These are phyloP conservation scores for Pseudopediastrum boryanum DNA, from an alignment of 139 green algal species.

Conservation along the genomic window DNA sequence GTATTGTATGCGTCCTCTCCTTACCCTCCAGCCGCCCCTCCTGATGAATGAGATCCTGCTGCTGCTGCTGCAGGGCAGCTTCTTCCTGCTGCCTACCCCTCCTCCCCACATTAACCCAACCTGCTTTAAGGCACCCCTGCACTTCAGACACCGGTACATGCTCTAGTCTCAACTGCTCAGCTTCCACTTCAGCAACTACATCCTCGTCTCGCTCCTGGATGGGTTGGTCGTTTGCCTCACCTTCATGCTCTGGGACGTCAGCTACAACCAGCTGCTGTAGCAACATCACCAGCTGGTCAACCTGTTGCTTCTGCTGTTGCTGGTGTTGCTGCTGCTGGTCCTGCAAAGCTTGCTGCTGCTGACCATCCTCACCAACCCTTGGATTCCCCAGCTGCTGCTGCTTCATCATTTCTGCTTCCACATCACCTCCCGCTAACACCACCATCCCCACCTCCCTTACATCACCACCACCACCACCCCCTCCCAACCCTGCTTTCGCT, in stretches of 20 bases:
- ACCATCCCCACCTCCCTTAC: not conserved
- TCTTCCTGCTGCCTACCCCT: not conserved
- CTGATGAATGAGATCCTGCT: not conserved
- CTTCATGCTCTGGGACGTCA: no score
- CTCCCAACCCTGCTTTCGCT: not conserved
- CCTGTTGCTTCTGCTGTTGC: not conserved
- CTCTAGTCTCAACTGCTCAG: not conserved
- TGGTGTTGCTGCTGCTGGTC: not conserved
- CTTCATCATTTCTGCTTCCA: not conserved
- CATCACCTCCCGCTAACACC: not conserved
- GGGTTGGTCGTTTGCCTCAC: not conserved
- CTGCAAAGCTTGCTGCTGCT: not conserved
- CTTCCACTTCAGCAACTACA: no score
- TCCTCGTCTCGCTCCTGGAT: not conserved
- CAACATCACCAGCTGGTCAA: not conserved
- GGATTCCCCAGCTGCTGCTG: conserved; percentile 17
- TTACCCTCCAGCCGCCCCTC: not conserved
- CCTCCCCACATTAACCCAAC: not conserved
- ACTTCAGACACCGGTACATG: not conserved
- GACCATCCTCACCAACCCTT: no score
- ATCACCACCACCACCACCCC: not conserved
- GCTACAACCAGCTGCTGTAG: not conserved
- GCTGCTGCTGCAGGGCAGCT: not conserved
- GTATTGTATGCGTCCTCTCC: not conserved
- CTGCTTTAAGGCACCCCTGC: not conserved